Evolutionary conservation across 345 rosid species (phyloP), one percentile per base, ranked within the genome.

Genomic region (Populus deltoides): DNA sequence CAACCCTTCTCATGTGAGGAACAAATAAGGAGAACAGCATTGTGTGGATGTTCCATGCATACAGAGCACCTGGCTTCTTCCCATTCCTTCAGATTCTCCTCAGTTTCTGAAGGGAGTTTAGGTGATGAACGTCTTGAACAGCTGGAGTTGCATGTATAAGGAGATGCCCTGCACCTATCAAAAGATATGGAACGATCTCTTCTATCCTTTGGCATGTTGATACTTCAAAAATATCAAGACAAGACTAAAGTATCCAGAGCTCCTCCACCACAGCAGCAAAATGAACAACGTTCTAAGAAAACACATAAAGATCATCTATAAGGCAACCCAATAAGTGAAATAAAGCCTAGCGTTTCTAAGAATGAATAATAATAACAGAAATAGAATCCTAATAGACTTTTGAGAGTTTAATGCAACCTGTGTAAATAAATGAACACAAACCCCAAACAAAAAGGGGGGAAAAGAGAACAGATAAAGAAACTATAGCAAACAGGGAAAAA

Each of bases 11-110:
- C 97, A 76, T 93, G 90, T 39, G 99, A 93, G 73, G 99, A 83
- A 74, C 99, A 96, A 70, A 93, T 73, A 35, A 96, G 97, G 76
- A 96, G 97, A 79, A 96, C 87, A 20, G 97, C 97, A 81, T 96
- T 96, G 81, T 96, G 99, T 65, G 99, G 99, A 88, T 92, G 99
- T 75, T 96, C 99, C 94, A 96, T 92, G 83, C 99, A 96, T 29
- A 96, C 97, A 36, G 99, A 92, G 85, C 99, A 96, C 75, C 95
- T 88, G 17, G 98, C 97, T 12, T 93, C 99, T 81, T 91, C 97
- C 97, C 97, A 96, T 82, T 96, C 99, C 81, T 86, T 96, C 53
- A 90, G 61, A 73, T 86, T 86, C 74, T 86, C 92, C 35, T 86
- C 94, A 59, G 82, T 80, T 33, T 88, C 90, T 10, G 82, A 65